Conservation (phyloP, 2,329 filamentous ascomycete genomes). For the Ustilaginoidea virens region DNA sequence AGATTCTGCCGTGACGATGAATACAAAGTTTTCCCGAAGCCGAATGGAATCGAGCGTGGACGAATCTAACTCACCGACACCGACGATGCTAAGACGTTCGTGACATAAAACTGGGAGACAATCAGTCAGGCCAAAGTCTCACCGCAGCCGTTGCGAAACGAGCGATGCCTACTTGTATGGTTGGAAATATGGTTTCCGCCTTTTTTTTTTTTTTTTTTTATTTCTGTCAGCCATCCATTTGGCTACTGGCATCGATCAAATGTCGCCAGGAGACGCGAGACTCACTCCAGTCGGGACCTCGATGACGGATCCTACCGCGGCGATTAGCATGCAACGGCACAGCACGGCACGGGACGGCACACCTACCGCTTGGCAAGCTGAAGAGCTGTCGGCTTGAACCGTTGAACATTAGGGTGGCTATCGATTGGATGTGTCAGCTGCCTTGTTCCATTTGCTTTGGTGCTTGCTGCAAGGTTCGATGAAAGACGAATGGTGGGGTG, state of each 20-base stretch:
- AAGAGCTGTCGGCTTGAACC: slow-evolving; percentile 91
- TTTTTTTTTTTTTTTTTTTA: slow-evolving; percentile 26
- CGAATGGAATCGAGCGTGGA: too few relatives aligned
- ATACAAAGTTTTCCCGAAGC: too few relatives aligned
- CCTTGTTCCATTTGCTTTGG: too few relatives aligned
- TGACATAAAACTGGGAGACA: slow-evolving; percentile 65
- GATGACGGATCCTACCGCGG: slow-evolving; percentile 72
- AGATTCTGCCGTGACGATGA: too few relatives aligned
- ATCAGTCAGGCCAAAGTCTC: slow-evolving; percentile 1
- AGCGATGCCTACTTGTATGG: slow-evolving; percentile 63
- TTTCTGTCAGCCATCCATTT: slow-evolving; percentile 1
- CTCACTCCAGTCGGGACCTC: slow-evolving; percentile 98
- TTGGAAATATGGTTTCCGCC: slow-evolving; percentile 81
- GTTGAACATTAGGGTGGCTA: slow-evolving; percentile 82
- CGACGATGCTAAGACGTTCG: slow-evolving; percentile 94
- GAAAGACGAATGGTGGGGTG: slow-evolving; percentile 21
- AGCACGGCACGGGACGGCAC: too few relatives aligned
- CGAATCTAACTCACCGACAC: slow-evolving; percentile 55
- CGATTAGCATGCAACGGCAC: too few relatives aligned
- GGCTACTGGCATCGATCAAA: too few relatives aligned
- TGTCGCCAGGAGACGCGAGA: slow-evolving; percentile 11
- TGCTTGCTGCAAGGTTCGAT: too few relatives aligned
- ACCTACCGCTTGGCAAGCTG: slow-evolving; percentile 87
- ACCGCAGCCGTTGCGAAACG: too few relatives aligned
- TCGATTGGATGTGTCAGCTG: slow-evolving; percentile 7